phyloP scores from a whole-genome alignment of 129 eudicot species.

The Saposhnikovia divaricata region DNA sequence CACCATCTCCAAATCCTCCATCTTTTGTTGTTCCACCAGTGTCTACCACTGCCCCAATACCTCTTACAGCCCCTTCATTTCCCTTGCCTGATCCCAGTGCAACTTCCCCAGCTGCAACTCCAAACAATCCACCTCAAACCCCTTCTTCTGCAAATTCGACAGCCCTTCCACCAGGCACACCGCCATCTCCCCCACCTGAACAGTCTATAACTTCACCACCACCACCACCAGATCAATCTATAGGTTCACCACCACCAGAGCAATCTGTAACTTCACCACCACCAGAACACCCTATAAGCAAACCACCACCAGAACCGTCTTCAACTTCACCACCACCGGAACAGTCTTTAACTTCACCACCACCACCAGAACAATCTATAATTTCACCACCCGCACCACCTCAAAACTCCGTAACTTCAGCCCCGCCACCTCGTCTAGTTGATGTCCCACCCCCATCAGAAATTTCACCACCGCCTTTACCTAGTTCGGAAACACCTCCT shows the following conservation, averaged over 20 bases:
- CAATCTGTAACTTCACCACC: slow-evolving; percentile 22
- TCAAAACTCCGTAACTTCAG: neutral
- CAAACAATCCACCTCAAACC: slow-evolving; percentile 8
- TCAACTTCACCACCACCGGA: slow-evolving; percentile 8
- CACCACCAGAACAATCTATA: neutral
- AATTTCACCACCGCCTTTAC: slow-evolving; percentile 27
- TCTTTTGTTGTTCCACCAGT: slow-evolving; percentile 23
- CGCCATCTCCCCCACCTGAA: neutral
- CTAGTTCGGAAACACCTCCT: slow-evolving; percentile 25
- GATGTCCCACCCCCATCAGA: slow-evolving; percentile 18
- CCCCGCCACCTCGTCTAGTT: slow-evolving; percentile 19
- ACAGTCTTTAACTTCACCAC: slow-evolving; percentile 15
- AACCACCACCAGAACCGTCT: neutral
- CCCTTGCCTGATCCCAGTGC: slow-evolving; percentile 5
- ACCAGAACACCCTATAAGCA: neutral
- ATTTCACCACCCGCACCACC: neutral
- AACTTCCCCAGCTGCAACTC: slow-evolving; percentile 21
- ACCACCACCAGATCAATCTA: slow-evolving; percentile 19
- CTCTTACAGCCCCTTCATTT: neutral
- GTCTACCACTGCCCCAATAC: slow-evolving; percentile 12
- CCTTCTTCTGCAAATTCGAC: neutral
- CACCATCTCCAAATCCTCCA: slow-evolving; percentile 20
- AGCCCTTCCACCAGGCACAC: slow-evolving; percentile 24
- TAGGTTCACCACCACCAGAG: slow-evolving; percentile 21
- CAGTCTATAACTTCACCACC: neutral